Percentiles rank a stretch among this genome's conserved stretches.
phyloP scores from a whole-genome alignment of 345 rosid genomes.

The Crucihimalaya himalaica region DNA sequence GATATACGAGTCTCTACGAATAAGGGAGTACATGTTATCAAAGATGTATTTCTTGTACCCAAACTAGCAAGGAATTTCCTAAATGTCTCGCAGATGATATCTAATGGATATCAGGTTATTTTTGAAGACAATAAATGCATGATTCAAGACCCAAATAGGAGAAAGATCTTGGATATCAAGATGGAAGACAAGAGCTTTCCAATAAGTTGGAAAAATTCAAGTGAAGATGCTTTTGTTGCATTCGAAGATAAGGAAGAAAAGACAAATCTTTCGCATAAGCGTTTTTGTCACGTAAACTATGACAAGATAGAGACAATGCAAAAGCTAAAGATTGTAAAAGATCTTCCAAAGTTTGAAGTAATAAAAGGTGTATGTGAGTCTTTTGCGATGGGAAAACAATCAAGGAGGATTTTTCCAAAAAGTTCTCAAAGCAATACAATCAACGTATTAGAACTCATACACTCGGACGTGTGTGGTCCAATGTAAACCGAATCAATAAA shows the following conservation, averaged over 20 bases:
- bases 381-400: not conserved
- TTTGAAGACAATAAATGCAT: not conserved
- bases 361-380: not conserved
- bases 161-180: not conserved
- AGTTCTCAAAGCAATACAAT: not conserved
- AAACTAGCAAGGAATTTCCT: not conserved
- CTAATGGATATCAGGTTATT: not conserved
- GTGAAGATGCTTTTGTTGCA: not conserved
- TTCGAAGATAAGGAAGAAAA: not conserved
- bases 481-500: constrained; percentile 1
- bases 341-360: not conserved
- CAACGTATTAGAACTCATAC: not conserved
- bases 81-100: constrained; percentile 13
- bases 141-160: not conserved
- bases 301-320: not conserved
- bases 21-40: not conserved
- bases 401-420: not conserved
- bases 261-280: not conserved
- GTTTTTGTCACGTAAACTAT: not conserved
- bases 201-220: not conserved
- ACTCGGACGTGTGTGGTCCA: not conserved
- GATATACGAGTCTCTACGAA: not conserved
- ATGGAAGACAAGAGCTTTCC: constrained; percentile 1
- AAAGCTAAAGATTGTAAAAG: not conserved
- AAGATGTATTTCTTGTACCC: not conserved